phyloP scores from a whole-genome alignment of 2,329 filamentous ascomycete genomes.

The Verticillium nubilum region DNA sequence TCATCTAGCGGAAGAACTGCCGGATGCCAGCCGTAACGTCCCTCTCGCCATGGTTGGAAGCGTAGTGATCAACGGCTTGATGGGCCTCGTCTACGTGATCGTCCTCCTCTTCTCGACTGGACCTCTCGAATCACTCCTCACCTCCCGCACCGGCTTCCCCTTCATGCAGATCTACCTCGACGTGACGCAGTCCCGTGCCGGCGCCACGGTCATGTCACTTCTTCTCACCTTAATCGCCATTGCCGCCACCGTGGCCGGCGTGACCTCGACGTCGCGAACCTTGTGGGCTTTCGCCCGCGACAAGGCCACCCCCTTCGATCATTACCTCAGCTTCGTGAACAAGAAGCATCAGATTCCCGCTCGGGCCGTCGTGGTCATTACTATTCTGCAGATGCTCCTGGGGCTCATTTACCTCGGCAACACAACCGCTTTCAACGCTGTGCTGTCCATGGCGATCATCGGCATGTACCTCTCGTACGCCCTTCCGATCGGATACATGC shows the following conservation, averaged over 20 bases:
- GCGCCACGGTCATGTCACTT: constrained; percentile 21
- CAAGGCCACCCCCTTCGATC: constrained; percentile 26
- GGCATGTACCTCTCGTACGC: constrained; percentile 38
- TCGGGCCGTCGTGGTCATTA: constrained; percentile 17
- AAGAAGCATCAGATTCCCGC: constrained; percentile 26
- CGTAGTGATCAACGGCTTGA: constrained; percentile 34
- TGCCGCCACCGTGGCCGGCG: constrained; percentile 23
- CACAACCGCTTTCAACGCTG: constrained; percentile 33
- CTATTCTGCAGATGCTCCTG: constrained; percentile 20
- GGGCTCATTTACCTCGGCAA: constrained; percentile 36
- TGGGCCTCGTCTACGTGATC: constrained; percentile 35
- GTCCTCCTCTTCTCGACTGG: constrained; percentile 38
- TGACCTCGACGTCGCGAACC: constrained; percentile 29
- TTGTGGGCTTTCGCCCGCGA: constrained; percentile 34
- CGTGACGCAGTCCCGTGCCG: constrained; percentile 17
- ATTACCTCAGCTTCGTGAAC: constrained; percentile 28
- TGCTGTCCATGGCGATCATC: constrained; percentile 35
- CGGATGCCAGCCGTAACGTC: constrained; percentile 24
- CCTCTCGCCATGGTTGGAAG: constrained; percentile 27
- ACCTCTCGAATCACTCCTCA: constrained; percentile 28
- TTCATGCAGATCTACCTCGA: constrained; percentile 35
- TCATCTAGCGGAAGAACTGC: constrained; percentile 27
- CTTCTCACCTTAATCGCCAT: constrained; percentile 20
- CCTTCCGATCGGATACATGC: constrained; percentile 29
- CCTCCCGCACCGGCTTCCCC: constrained; percentile 34